These are phyloP conservation scores for Penicillium palitans DNA, from an alignment of 2,329 filamentous ascomycete species.

Conservation along the genomic window DNA sequence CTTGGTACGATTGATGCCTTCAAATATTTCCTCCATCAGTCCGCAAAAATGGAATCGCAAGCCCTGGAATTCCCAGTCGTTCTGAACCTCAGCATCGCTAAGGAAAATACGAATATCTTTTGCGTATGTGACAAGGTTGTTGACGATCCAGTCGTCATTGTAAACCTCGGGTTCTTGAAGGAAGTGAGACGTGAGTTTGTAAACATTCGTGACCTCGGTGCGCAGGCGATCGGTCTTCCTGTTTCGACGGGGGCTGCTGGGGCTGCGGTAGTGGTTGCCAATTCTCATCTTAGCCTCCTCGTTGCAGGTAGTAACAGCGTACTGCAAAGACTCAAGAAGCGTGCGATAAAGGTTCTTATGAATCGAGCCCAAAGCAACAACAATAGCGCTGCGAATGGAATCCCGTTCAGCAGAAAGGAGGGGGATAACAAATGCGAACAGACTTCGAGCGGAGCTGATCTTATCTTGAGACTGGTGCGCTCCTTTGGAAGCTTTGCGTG, in stretches of 20 bases:
- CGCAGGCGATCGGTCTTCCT: constrained; percentile 81
- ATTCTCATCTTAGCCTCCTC: constrained; percentile 84
- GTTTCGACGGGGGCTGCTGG: constrained; percentile 78
- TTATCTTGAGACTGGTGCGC: constrained; percentile 68
- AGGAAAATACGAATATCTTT: constrained; percentile 92
- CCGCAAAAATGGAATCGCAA: constrained; percentile 92
- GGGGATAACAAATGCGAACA: constrained; percentile 91
- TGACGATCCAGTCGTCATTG: constrained; percentile 85
- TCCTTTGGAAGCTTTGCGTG: constrained; percentile 73
- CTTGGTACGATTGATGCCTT: constrained; percentile 80
- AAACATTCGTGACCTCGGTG: constrained; percentile 94
- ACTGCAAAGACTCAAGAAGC: constrained; percentile 83
- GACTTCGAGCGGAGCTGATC: constrained; percentile 80
- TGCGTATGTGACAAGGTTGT: constrained; percentile 83
- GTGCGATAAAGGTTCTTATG: constrained; percentile 92
- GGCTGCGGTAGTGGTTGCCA: constrained; percentile 72
- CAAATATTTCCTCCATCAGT: constrained; percentile 87
- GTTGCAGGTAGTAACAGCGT: constrained; percentile 80
- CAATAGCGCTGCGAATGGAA: constrained; percentile 84
- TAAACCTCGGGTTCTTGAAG: constrained; percentile 75
- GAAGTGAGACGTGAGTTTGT: constrained; percentile 90
- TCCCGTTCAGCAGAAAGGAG: constrained; percentile 76
- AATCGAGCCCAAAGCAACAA: constrained; percentile 88
- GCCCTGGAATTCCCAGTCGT: constrained; percentile 91
- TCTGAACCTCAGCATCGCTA: constrained; percentile 91